Conservation (phyloP, 2,329 filamentous ascomycete species). For the Ophiostoma sp. region DNA sequence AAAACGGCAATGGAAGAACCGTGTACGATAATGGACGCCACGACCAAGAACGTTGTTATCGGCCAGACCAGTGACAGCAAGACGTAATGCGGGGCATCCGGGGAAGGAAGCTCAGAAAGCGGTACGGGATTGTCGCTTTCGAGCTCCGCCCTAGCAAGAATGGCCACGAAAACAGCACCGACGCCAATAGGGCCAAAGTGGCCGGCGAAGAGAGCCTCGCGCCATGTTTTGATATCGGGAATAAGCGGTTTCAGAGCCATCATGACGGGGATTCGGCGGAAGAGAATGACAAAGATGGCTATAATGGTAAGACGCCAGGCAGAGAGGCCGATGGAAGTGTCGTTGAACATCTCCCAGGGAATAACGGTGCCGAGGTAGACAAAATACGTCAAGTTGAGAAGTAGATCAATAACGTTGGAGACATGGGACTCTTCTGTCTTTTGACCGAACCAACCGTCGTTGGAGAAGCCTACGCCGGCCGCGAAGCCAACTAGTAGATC, state of each 20-base stretch:
- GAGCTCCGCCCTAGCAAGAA: conserved; percentile 86
- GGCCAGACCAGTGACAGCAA: conserved; percentile 90
- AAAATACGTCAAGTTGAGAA: conserved; percentile 96
- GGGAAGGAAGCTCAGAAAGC: conserved; percentile 54
- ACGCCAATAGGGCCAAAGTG: conserved; percentile 98
- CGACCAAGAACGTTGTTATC: conserved; percentile 87
- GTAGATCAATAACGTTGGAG: conserved; percentile 95
- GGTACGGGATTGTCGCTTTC: conserved; percentile 73
- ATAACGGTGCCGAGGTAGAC: conserved; percentile 97
- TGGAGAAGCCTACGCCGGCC: conserved; percentile 96
- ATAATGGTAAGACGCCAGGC: conserved; percentile 93
- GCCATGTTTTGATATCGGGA: conserved; percentile 96
- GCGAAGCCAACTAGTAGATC: conserved; percentile 93
- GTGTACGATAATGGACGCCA: conserved; percentile 89
- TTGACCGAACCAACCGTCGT: conserved; percentile 97
- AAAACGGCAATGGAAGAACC: conserved; percentile 98
- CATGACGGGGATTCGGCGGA: conserved; percentile 95
- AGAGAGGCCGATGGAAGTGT: conserved; percentile 62
- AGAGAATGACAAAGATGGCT: conserved; percentile 87
- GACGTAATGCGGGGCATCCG: conserved; percentile 53
- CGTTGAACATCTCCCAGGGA: conserved; percentile 89
- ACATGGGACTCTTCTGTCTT: conserved; percentile 98
- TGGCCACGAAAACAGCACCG: conserved; percentile 90
- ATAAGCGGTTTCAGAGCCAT: conserved; percentile 83
- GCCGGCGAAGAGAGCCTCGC: conserved; percentile 91